Conservation (phyloP, 805 yeast genomes). For the Tetrapisispora arboricola region DNA sequence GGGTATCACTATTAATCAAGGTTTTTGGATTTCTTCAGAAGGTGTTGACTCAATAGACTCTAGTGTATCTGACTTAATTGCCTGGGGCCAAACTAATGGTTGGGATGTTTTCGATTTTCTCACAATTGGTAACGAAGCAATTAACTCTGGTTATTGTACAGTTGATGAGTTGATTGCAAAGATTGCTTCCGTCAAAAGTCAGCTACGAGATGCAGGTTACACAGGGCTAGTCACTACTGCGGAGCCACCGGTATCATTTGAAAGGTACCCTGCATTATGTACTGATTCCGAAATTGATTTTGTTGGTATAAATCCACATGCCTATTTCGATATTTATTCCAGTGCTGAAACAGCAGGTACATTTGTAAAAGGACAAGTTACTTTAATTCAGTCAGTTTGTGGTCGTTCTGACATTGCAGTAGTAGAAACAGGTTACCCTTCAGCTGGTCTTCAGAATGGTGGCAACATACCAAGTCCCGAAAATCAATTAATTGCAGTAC, state of each 20-base stretch:
- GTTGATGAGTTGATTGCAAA: conserved; percentile 52
- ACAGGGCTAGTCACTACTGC: conserved; percentile 70
- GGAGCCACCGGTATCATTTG: conserved; percentile 77
- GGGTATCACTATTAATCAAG: conserved; percentile 74
- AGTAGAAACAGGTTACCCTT: conserved; percentile 88
- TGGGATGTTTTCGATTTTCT: conserved; percentile 70
- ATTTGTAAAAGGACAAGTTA: conserved; percentile 56
- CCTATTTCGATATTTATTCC: conserved; percentile 62
- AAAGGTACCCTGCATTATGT: conserved; percentile 58
- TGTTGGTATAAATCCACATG: conserved; percentile 78
- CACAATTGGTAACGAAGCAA: conserved; percentile 85
- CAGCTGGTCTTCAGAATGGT: conserved; percentile 62
- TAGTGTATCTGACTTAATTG: conserved; percentile 44
- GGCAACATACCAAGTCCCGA: conserved; percentile 55
- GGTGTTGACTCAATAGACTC: conserved; percentile 66
- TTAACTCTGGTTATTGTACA: conserved; percentile 50
- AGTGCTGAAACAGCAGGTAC: conserved; percentile 61
- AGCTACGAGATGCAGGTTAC: conserved; percentile 60
- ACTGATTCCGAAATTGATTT: conserved; percentile 60
- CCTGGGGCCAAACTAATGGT: conserved; percentile 39
- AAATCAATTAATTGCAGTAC: conserved; percentile 65
- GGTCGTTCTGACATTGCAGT: conserved; percentile 43
- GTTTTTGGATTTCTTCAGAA: conserved; percentile 61
- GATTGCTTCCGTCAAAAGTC: conserved; percentile 51
- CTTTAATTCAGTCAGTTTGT: conserved; percentile 46